Percentiles rank a stretch among this genome's conserved stretches.
phyloP scores from a whole-genome alignment of 176 grass and related monocot genomes.

The Phragmites australis region DNA sequence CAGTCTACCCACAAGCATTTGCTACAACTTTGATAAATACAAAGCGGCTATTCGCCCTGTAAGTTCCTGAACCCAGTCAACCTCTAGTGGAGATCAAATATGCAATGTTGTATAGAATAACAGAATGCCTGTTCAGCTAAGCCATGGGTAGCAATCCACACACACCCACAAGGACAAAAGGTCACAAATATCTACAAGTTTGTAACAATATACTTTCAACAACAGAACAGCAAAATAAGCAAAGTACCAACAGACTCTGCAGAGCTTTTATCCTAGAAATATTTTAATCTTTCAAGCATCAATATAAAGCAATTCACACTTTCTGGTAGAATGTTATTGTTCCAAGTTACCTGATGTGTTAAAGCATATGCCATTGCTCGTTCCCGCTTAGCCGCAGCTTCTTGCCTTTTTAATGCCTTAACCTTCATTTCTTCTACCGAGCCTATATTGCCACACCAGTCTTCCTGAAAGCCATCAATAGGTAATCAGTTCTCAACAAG shows the following conservation, averaged over 20 bases:
- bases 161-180: neutral
- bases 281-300: neutral
- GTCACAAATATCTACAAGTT: neutral
- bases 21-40: neutral
- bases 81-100: conserved; percentile 1
- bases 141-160: neutral
- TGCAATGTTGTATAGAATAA: neutral
- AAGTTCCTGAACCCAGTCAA: neutral
- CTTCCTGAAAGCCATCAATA: conserved; percentile 52
- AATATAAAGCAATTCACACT: neutral
- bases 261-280: neutral
- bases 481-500: neutral
- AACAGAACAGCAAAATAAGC: neutral
- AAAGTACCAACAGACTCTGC: neutral
- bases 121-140: neutral
- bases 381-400: conserved; percentile 86
- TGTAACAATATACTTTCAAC: neutral
- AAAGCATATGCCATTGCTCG: conserved; percentile 97
- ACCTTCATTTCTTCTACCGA: conserved; percentile 86
- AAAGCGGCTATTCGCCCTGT: neutral
- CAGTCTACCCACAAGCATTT: neutral
- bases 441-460: conserved; percentile 82
- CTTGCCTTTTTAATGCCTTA: conserved; percentile 84
- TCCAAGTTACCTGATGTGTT: conserved; percentile 80
- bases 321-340: neutral